Conservation (phyloP, 2,329 filamentous ascomycete genomes). For the Meredithiella fracta region DNA sequence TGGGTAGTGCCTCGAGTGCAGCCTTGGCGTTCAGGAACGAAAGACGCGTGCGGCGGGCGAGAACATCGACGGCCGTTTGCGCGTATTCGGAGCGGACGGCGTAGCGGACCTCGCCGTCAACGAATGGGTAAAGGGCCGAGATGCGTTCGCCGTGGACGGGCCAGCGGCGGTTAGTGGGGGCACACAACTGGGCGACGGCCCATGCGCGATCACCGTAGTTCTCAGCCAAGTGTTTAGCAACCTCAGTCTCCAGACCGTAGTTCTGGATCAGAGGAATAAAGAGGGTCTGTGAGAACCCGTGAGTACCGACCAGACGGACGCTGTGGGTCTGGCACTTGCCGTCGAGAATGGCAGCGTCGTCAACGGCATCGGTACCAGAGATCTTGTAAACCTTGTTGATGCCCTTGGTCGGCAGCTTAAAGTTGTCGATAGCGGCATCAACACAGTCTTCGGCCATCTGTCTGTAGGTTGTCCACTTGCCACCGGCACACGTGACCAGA, state of each 20-base stretch:
- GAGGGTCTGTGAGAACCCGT: conserved; percentile 73
- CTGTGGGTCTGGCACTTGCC: conserved; percentile 72
- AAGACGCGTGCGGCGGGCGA: conserved; percentile 68
- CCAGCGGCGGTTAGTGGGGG: conserved; percentile 61
- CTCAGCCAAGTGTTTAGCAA: conserved; percentile 72
- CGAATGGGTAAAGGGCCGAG: conserved; percentile 67
- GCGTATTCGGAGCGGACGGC: conserved; percentile 81
- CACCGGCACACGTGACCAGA: conserved; percentile 69
- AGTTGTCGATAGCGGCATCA: conserved; percentile 58
- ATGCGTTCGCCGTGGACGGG: conserved; percentile 71
- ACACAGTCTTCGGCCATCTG: conserved; percentile 88
- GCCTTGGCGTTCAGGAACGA: conserved; percentile 88
- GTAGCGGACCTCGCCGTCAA: conserved; percentile 83
- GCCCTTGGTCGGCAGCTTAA: conserved; percentile 42
- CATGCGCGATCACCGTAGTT: conserved; percentile 87
- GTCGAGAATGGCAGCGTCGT: conserved; percentile 47
- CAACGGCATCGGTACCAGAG: conserved; percentile 50
- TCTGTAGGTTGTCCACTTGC: conserved; percentile 86
- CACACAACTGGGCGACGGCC: conserved; percentile 69
- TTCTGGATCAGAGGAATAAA: conserved; percentile 94
- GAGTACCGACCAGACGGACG: conserved; percentile 65
- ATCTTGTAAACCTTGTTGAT: conserved; percentile 47
- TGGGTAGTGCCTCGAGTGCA: conserved; percentile 68
- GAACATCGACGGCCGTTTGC: conserved; percentile 74
- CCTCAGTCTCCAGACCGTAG: conserved; percentile 79